phyloP scores from a whole-genome alignment of 257 asterid genomes.

The Lantana camara region DNA sequence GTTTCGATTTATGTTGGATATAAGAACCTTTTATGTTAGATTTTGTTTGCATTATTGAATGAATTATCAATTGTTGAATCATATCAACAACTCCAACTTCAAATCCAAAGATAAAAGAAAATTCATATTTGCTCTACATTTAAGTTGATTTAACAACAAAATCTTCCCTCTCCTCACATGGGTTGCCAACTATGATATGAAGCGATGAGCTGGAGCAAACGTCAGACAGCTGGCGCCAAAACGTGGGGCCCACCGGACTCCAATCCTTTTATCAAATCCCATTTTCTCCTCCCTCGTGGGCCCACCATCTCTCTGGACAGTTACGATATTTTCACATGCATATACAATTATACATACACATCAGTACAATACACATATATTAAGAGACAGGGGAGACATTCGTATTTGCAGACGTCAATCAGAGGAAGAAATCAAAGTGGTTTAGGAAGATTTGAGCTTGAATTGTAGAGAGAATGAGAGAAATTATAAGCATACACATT shows the following conservation, averaged over 20 bases:
- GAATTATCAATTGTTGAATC: too few species aligned
- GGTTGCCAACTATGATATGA: not conserved
- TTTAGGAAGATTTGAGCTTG: not conserved
- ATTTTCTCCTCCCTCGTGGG: conserved; percentile 16
- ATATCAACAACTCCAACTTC: too few species aligned
- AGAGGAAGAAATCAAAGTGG: conserved; percentile 15
- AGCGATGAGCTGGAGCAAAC: conserved; percentile 27
- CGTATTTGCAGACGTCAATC: conserved; percentile 5
- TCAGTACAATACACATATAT: too few species aligned
- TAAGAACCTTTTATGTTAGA: too few species aligned
- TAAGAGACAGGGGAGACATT: not conserved
- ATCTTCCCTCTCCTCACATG: conserved; percentile 19
- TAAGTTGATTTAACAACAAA: too few species aligned
- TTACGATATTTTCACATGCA: not conserved
- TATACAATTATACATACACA: too few species aligned
- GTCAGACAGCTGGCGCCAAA: conserved; percentile 39
- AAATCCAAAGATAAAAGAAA: too few species aligned
- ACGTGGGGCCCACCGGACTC: conserved; percentile 37
- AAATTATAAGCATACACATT: conserved; percentile 46
- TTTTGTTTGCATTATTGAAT: too few species aligned
- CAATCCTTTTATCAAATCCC: conserved; percentile 38
- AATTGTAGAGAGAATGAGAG: conserved; percentile 34
- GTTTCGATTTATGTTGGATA: too few species aligned
- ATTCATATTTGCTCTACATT: not conserved
- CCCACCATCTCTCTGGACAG: not conserved